Evolutionary conservation across 106 monocot species (phyloP), one percentile per base, ranked within the genome.

Genomic region (Allium sativum): DNA sequence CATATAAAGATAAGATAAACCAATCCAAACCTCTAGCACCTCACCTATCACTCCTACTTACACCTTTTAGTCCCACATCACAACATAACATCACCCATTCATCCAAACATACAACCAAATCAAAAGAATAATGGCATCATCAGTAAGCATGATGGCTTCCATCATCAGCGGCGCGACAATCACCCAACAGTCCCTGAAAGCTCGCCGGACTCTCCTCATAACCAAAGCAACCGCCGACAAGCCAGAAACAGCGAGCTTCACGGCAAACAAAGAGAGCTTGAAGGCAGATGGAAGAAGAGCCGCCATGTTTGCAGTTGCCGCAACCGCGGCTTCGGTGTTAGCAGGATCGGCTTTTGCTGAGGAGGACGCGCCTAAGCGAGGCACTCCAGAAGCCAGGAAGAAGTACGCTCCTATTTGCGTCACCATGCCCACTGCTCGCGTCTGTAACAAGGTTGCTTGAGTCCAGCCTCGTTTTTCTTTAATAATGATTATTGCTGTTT

Each of bases 111-210:
- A 60, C 60, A 17, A 3, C 13, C 16, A 9, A 14, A 9, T 11
- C 12, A 4, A 7, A 17, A 18, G 19, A 3, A n/a, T 7, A 53
- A 21, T n/a, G 4, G 79, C 82, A 81, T 78, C 81, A 45, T 86
- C 82, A 75, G 71, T 89, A 65, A 78, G 82, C 71, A 74, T 79
- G 76, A 69, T 72, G 40, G 65, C 89, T 21, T 82, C 85, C 77
- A 76, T 92, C 52, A 18, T 75, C 43, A 74, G 74, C 58, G 75
- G 60, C 18, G 68, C 56, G 7, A 51, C 45, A 40, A 51, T 54
- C 12, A 55, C 70, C 12, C 58, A 55, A 19, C 62, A 58, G 42
- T 31, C 55, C 5, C 18, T 8, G 7, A 22, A 62, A 45, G 10
- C 9, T 64, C 61, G 58, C 40, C 21, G 86, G 48, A 61, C 67